A percentile compares a stretch with the other conserved stretches of the same genome.
These are phyloP conservation scores for Cercophora samala DNA, from an alignment of 495 filamentous ascomycete species.

Conservation along the genomic window DNA sequence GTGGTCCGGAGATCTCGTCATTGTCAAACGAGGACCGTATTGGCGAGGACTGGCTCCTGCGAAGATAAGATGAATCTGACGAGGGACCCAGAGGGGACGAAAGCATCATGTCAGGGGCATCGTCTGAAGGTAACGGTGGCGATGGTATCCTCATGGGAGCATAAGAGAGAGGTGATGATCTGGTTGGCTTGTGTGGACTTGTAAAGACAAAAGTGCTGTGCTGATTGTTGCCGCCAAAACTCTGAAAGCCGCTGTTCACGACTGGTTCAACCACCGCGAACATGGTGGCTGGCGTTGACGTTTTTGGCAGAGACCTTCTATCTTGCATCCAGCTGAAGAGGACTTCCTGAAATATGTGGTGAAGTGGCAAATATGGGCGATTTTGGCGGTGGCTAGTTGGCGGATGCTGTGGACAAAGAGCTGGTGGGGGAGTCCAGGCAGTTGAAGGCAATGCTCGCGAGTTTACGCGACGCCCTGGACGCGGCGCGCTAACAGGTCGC, in stretches of 20 bases:
- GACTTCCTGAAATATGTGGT: neutral
- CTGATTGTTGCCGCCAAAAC: slow-evolving; percentile 12
- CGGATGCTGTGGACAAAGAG: neutral
- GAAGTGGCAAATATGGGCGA: neutral
- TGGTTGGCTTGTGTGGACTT: slow-evolving; percentile 11
- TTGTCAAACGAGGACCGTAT: slow-evolving; percentile 5
- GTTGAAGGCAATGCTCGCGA: neutral
- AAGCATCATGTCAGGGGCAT: neutral
- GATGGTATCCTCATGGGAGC: neutral
- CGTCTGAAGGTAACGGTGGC: neutral
- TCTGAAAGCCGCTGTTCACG: neutral
- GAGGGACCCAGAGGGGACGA: slow-evolving; percentile 16
- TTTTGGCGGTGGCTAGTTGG: neutral
- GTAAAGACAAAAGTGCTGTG: neutral
- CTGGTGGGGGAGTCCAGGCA: neutral
- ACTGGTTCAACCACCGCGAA: neutral
- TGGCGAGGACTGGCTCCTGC: slow-evolving; percentile 20
- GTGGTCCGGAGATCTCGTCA: neutral
- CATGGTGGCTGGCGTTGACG: neutral
- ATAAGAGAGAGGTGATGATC: slow-evolving; percentile 22
- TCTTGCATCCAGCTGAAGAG: neutral
- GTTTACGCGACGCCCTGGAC: neutral
- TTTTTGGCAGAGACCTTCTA: neutral
- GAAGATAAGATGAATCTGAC: slow-evolving; percentile 8
- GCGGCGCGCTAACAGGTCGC: neutral